phyloP scores from a whole-genome alignment of 2,329 filamentous ascomycete genomes.

The Aspergillus ochraceoroseus region DNA sequence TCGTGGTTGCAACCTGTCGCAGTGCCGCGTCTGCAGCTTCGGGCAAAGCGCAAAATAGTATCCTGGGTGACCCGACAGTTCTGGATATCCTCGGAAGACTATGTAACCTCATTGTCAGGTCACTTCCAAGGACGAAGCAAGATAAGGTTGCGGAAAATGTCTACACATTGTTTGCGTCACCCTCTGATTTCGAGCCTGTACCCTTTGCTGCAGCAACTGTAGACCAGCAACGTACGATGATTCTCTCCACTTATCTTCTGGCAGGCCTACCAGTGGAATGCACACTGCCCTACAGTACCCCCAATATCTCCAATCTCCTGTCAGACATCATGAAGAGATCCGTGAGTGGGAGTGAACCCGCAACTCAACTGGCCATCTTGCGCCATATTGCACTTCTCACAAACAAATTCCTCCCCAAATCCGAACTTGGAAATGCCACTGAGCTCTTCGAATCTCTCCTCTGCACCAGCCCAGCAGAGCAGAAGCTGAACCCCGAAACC shows the following conservation, averaged over 20 bases:
- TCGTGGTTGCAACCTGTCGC: slow-evolving; percentile 45
- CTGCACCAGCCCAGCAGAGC: slow-evolving; percentile 16
- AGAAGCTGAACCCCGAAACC: slow-evolving; percentile 34
- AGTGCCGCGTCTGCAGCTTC: slow-evolving; percentile 37
- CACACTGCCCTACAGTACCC: slow-evolving; percentile 30
- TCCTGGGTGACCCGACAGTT: slow-evolving; percentile 49
- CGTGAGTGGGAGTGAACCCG: slow-evolving; percentile 28
- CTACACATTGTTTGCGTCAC: slow-evolving; percentile 50
- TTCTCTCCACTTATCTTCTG: slow-evolving; percentile 55
- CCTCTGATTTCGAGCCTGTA: slow-evolving; percentile 34
- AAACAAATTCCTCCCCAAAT: slow-evolving; percentile 41
- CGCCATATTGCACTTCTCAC: slow-evolving; percentile 41
- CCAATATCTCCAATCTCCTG: slow-evolving; percentile 34
- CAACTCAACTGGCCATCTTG: slow-evolving; percentile 40
- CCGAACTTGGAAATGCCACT: slow-evolving; percentile 31
- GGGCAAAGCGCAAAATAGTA: slow-evolving; percentile 32
- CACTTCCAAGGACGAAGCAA: slow-evolving; percentile 51
- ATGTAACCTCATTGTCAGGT: slow-evolving; percentile 55
- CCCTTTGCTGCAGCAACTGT: slow-evolving; percentile 31
- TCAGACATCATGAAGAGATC: slow-evolving; percentile 36
- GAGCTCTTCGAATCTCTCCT: slow-evolving; percentile 34
- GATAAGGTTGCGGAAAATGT: slow-evolving; percentile 50
- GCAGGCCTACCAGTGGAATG: slow-evolving; percentile 48
- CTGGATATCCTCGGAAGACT: slow-evolving; percentile 59
- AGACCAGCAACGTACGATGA: slow-evolving; percentile 46